Base-by-base conservation (phyloP, 371 early-diverging fungal genomes). In the Mortierella sp. region DNA sequence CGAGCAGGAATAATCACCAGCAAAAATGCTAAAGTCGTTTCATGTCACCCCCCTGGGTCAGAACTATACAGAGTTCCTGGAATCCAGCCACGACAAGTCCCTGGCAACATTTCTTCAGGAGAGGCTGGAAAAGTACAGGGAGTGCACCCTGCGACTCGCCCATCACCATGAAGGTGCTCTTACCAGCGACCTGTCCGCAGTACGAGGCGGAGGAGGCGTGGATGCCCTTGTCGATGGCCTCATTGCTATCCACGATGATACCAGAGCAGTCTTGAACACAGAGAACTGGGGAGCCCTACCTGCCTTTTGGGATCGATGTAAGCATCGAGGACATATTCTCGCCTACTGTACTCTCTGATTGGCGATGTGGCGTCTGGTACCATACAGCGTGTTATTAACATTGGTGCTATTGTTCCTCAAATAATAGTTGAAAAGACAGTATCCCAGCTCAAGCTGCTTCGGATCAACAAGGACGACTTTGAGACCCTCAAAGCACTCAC, bases 401-500 rank as follows among this genome's bases (percentile, higher is more conserved):
- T 58, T 41, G 29, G 9, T 11, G 2, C 22, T 71, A 8, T 11
- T 50, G 29, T 29, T 19, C 22, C 34, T 43, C 52, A 1, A 63
- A 11, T 14, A 7, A 45, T 55, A 96, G 96, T 92, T 77, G 92
- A 91, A n/a, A 81, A 83, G 58, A 70, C 91, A 7, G 91, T 91
- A 11, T 78, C 75, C 7, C 85, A 86, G 34, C 76, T 95, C n/a
- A 91, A 91, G 70, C 71, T 77, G 16, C 74, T 91, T 63, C 89
- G 97, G 26, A 80, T 95, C 66, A 93, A 94, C 85, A 92, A 93
- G 69, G 85, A 90, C 55, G 97, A 98, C 86, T 99, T 96, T 90
- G 94, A 95, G 80, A 88, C 95, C 41, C 85, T 98, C 34, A 92
- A 94, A 78, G 94, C 93, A 13, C 88, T 99, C 24, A 97, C 97